Conservation (phyloP, 2,329 filamentous ascomycete genomes). For the Apiospora aurea region DNA sequence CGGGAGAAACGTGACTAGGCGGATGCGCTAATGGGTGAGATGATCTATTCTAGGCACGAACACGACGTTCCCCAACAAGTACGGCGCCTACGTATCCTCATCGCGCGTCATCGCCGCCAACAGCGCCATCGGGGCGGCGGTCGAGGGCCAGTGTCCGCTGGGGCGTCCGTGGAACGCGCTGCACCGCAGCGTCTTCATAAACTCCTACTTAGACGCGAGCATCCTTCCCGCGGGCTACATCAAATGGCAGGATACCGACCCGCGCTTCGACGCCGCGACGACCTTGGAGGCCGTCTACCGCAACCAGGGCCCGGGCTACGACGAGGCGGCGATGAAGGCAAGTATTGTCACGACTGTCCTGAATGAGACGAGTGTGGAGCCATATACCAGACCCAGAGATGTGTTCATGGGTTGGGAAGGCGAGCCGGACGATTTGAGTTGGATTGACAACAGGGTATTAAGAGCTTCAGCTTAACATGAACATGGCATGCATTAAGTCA, state of each 20-base stretch:
- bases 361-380: constrained; percentile 37
- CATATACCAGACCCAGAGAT: not conserved
- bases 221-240: constrained; percentile 63
- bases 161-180: constrained; percentile 69
- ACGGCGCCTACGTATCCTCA: constrained; percentile 69
- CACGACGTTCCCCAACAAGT: constrained; percentile 71
- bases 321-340: constrained; percentile 51
- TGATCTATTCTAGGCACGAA: too few relatives aligned
- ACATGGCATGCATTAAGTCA: not conserved
- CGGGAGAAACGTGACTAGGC: too few relatives aligned
- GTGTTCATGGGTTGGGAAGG: constrained; percentile 10
- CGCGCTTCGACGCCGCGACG: constrained; percentile 48
- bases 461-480: not conserved
- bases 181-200: constrained; percentile 64
- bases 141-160: constrained; percentile 58
- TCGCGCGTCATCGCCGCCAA: constrained; percentile 64
- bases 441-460: constrained; percentile 1
- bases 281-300: constrained; percentile 65
- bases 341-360: constrained; percentile 55
- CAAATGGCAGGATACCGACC: constrained; percentile 51
- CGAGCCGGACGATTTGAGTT: not conserved
- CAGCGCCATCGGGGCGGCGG: constrained; percentile 44
- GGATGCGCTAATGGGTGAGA: too few relatives aligned
- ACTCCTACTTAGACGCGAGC: constrained; percentile 61
- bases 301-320: constrained; percentile 60